Percentiles rank a stretch among this genome's conserved stretches.
Evolutionary conservation across 2,329 filamentous ascomycete genomes (phyloP).

Genomic region (Talaromyces sp.): DNA sequence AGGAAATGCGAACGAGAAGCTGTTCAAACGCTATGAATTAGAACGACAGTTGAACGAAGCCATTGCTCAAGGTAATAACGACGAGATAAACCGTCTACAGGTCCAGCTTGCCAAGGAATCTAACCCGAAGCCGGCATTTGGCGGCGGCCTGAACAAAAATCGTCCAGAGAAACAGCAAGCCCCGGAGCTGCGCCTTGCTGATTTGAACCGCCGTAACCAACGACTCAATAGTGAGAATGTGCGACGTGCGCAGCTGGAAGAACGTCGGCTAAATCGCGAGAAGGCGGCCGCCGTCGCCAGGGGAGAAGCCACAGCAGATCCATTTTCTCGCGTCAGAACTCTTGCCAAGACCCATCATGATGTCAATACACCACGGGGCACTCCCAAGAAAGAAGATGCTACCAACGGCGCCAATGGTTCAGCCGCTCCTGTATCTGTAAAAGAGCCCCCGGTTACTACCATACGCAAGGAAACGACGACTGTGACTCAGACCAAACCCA

Average conservation of each 20-base stretch:
- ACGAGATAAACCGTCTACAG: conserved; percentile 45
- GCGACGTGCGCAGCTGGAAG: conserved; percentile 81
- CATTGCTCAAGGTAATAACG: conserved; percentile 56
- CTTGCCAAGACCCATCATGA: conserved; percentile 64
- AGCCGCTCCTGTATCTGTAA: conserved; percentile 48
- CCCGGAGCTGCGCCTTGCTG: conserved; percentile 69
- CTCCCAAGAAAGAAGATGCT: conserved; percentile 36
- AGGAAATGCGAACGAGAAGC: conserved; percentile 60
- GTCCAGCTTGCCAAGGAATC: conserved; percentile 42
- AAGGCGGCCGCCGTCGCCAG: conserved; percentile 57
- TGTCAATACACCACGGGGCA: conserved; percentile 43
- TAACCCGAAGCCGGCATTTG: conserved; percentile 65
- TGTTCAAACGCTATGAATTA: conserved; percentile 62
- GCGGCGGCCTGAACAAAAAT: conserved; percentile 58
- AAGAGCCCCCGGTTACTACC: conserved; percentile 39
- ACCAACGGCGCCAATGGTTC: conserved; percentile 44
- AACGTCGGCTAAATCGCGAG: conserved; percentile 60
- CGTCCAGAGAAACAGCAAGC: conserved; percentile 53
- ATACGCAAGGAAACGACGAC: conserved; percentile 36
- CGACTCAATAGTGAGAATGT: conserved; percentile 80
- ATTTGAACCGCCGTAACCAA: conserved; percentile 79
- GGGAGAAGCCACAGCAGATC: conserved; percentile 53
- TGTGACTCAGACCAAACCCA: conserved; percentile 26
- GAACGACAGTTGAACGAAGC: conserved; percentile 62
- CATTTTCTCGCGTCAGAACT: conserved; percentile 58